Percentiles rank a stretch among this genome's conserved stretches.
phyloP scores from a whole-genome alignment of 495 filamentous ascomycete genomes.

The Tuber magnatum region DNA sequence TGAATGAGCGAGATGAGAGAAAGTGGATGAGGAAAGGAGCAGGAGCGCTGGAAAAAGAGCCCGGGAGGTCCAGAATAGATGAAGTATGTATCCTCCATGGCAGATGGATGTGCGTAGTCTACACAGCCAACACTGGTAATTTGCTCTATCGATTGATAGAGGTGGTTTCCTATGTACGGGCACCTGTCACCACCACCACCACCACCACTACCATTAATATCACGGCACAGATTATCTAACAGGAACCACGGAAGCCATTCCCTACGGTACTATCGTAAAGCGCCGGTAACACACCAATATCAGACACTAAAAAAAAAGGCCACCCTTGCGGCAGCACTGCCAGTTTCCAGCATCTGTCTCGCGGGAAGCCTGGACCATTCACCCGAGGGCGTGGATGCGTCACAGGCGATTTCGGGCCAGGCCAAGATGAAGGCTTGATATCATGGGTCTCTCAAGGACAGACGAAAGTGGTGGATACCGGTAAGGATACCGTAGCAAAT shows the following conservation, averaged over 20 bases:
- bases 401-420: conserved; percentile 9
- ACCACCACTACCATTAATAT: background rate
- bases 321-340: background rate
- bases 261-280: background rate
- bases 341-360: background rate
- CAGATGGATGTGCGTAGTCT: background rate
- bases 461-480: background rate
- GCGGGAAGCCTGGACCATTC: conserved; percentile 2
- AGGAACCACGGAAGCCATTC: background rate
- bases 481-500: background rate
- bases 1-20: background rate
- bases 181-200: background rate
- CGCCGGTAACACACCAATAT: background rate
- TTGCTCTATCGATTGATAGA: background rate
- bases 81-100: background rate
- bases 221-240: background rate
- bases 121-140: background rate
- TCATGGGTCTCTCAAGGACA: background rate
- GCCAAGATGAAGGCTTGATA: conserved; percentile 11
- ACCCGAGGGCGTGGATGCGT: conserved; percentile 15
- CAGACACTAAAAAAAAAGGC: background rate
- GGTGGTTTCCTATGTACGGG: background rate
- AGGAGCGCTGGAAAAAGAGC: background rate
- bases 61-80: background rate
- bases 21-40: background rate